Evolutionary conservation across 176 grass and related monocot genomes (phyloP).

Genomic region (Neostapfia colusana): DNA sequence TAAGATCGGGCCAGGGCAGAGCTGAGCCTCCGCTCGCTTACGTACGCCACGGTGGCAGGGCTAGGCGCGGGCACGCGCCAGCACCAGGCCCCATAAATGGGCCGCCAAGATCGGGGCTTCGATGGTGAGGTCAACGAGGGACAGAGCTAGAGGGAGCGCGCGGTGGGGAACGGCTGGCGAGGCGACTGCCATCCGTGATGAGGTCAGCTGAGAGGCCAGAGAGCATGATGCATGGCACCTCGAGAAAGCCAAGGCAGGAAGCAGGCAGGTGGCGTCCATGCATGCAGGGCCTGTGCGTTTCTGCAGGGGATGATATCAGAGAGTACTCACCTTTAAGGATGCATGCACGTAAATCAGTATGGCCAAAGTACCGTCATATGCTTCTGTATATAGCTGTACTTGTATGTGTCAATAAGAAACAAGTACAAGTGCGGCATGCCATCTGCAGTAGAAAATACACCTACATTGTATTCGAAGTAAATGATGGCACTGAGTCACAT

Average conservation of each 20-base stretch:
- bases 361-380: too few species aligned
- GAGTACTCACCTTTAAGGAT: too few species aligned
- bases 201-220: too few species aligned
- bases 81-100: conserved; percentile 17
- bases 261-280: conserved; percentile 7
- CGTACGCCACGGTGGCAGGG: background rate
- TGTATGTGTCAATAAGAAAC: too few species aligned
- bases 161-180: too few species aligned
- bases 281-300: background rate
- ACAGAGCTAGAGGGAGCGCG: background rate
- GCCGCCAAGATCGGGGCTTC: conserved; percentile 26
- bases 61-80: background rate
- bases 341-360: too few species aligned
- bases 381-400: too few species aligned
- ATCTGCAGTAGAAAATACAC: too few species aligned
- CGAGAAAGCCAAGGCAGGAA: background rate
- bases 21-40: background rate
- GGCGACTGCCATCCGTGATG: background rate
- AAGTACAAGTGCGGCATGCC: too few species aligned
- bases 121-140: background rate
- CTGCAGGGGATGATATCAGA: too few species aligned
- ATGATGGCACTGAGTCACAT: too few species aligned
- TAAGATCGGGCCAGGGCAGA: conserved; percentile 39
- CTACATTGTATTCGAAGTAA: too few species aligned
- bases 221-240: background rate